Evolutionary conservation across 306 rosid species (phyloP), one percentile per base, ranked within the genome.

Genomic region (Argentina anserina): DNA sequence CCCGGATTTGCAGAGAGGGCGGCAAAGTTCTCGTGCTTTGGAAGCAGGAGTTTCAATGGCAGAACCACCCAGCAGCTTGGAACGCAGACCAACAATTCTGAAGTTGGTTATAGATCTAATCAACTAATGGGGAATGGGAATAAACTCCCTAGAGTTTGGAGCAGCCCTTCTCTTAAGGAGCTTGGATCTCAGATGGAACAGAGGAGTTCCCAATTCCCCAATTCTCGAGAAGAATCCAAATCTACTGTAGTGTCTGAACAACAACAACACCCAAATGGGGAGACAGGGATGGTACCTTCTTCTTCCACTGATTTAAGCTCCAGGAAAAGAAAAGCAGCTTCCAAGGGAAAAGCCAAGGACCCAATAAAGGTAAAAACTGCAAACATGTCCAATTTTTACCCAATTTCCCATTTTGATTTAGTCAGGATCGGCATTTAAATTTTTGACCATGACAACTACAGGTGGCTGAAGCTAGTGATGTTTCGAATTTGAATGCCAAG

Each of bases 1-100:
- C 99, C 96, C 40, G 99, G 99, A 13, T 94, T 94, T 67, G 99
- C 86, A 3, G 97, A 85, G 76, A 83, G 99, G 36, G 99, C 99
- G 21, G 97, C 97, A 7, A 88, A 88, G 76, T 87, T 94, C 69
- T 91, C 99, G 23, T 90, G 96, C 77, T 94, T 94, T 69, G 99
- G 99, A 0, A 94, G 96, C 75, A 81, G 86, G 79, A 94, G 96
- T 76, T 90, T 90, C 79, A 89, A 89, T 71, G 90, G 83, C 9
- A 82, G 95, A 41, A 80, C 79, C 12, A 63, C 21, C 56, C 89
- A 83, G 39, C 89, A 83, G 39, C 59, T 85, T 15, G 86, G 80
- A 18, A 43, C 50, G 67, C 88, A 75, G 71, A 72, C 75, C 77
- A 83, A 70, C 61, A 69, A 53, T 45, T 15, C 60, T 9, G 96